Base-by-base conservation (phyloP, 2,329 filamentous ascomycete genomes). In the Epichloe amarillans region DNA sequence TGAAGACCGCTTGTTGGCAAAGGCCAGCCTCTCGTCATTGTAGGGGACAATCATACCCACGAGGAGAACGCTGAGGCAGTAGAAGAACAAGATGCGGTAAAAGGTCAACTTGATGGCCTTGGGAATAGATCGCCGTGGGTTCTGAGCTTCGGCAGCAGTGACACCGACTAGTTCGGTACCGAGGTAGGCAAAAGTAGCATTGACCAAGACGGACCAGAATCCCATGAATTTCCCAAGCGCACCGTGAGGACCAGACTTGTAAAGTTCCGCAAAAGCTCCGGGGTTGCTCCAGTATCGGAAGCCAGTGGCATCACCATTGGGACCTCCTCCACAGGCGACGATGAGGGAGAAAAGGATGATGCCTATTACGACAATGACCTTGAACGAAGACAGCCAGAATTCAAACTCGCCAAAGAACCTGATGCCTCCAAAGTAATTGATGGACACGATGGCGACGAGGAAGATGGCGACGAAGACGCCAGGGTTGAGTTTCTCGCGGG, bases 1-100 rank as follows among this genome's bases (percentile, higher is more conserved):
- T 12, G 40, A 42, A 52, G 56, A 49, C 47, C 58, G 51, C 38
- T 66, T 69, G 64, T 71, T 77, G 58, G 81, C 80, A 55, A 83
- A 82, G 21, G 70, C 66, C 5, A 88, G 79, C 0, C 77, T 65
- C 0, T 55, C 0, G 39, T 77, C 78, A 72, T 90, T 69, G 72
- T 85, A 90, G 1, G 84, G 84, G 4, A 91, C 83, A 48, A 84
- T 74, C 75, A 88, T 86, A 61, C 86, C 86, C 50, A 91, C 72
- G 48, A 90, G 74, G 49, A 91, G 75, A 37, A 89, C 83, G 21
- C 78, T 82, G 52, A 88, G 66, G 59, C 82, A 75, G 72, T 91
- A 91, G 73, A 91, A 91, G 70, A 90, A 72, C 57, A 88, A 68
- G 64, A 91, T 90, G 52, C 86, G 86, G 71, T 79, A 90, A 67